Evolutionary conservation across 192 early-diverging fungal genomes (phyloP).

Genomic region (Lobosporangium transversale): DNA sequence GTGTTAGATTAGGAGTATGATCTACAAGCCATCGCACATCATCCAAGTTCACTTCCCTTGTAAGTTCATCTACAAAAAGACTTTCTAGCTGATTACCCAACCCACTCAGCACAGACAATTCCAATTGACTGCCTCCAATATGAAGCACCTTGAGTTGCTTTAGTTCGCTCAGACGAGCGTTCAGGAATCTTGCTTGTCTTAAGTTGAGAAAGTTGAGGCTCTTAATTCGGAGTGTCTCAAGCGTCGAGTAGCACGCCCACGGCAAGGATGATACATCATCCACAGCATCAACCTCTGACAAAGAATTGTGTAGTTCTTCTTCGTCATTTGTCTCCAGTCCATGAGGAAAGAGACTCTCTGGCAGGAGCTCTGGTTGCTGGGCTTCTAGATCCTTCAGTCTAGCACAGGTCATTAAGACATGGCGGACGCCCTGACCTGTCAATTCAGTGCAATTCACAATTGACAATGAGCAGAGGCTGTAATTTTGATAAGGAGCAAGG

Average conservation of each 20-base stretch:
- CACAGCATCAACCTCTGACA: neutral
- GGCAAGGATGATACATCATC: neutral
- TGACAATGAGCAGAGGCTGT: slow-evolving; percentile 18
- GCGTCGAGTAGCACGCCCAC: slow-evolving; percentile 27
- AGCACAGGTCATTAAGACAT: slow-evolving; percentile 37
- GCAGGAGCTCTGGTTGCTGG: slow-evolving; percentile 49
- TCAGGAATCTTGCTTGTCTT: slow-evolving; percentile 23
- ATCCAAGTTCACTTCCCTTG: slow-evolving; percentile 32
- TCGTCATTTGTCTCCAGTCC: slow-evolving; percentile 28
- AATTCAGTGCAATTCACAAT: slow-evolving; percentile 34
- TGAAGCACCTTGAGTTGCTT: slow-evolving; percentile 39
- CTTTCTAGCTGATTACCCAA: slow-evolving; percentile 40
- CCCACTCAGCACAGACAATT: slow-evolving; percentile 38
- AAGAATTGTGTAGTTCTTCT: neutral
- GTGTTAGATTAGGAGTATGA: slow-evolving; percentile 43
- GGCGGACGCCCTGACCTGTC: slow-evolving; percentile 42
- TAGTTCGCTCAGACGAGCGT: slow-evolving; percentile 35
- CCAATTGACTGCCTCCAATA: slow-evolving; percentile 38
- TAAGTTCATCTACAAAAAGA: slow-evolving; percentile 34
- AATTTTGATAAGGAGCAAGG: slow-evolving; percentile 15
- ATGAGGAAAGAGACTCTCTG: slow-evolving; percentile 42
- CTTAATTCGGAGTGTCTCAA: slow-evolving; percentile 37
- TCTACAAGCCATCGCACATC: slow-evolving; percentile 47
- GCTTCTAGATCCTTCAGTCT: slow-evolving; percentile 30
- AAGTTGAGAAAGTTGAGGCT: slow-evolving; percentile 30